A percentile compares a stretch with the other conserved stretches of the same genome.
phyloP scores from a whole-genome alignment of 495 filamentous ascomycete genomes.

The Cercophora sp. region DNA sequence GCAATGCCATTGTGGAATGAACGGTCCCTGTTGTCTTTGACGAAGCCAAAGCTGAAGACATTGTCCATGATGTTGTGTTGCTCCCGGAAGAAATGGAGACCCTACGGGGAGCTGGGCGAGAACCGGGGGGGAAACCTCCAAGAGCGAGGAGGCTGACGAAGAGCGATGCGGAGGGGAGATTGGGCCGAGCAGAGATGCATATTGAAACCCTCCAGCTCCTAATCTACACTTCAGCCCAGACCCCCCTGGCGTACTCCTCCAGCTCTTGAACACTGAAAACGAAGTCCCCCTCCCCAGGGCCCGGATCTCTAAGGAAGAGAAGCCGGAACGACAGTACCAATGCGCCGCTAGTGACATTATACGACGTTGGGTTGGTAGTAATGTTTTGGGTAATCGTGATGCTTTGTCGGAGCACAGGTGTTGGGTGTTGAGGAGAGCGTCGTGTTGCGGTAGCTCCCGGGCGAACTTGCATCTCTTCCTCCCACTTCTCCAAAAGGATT shows the following conservation, averaged over 20 bases:
- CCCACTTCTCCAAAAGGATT: conserved; percentile 21
- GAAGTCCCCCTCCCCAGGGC: conserved; percentile 1
- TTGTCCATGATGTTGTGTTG: too few species aligned
- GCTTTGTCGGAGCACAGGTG: conserved; percentile 1
- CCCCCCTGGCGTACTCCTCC: neutral
- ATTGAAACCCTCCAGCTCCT: too few species aligned
- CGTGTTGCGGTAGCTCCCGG: conserved; percentile 17
- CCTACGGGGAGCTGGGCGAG: too few species aligned
- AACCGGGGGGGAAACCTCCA: too few species aligned
- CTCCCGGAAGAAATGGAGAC: too few species aligned
- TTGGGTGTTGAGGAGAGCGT: neutral
- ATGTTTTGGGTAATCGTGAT: conserved; percentile 7
- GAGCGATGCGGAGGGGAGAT: too few species aligned
- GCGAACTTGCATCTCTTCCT: conserved; percentile 14
- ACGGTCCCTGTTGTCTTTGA: too few species aligned
- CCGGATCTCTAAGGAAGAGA: conserved; percentile 6
- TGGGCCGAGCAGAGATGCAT: too few species aligned
- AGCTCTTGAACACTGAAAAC: conserved; percentile 3
- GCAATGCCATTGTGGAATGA: too few species aligned
- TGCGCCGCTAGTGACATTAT: neutral
- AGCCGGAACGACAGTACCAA: neutral
- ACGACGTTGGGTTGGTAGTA: neutral
- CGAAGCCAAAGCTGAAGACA: too few species aligned
- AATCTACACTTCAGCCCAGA: conserved; percentile 2
- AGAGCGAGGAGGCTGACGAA: too few species aligned